Evolutionary conservation across 2,329 filamentous ascomycete species (phyloP).

Genomic region (Cladobotryum mycophilum): DNA sequence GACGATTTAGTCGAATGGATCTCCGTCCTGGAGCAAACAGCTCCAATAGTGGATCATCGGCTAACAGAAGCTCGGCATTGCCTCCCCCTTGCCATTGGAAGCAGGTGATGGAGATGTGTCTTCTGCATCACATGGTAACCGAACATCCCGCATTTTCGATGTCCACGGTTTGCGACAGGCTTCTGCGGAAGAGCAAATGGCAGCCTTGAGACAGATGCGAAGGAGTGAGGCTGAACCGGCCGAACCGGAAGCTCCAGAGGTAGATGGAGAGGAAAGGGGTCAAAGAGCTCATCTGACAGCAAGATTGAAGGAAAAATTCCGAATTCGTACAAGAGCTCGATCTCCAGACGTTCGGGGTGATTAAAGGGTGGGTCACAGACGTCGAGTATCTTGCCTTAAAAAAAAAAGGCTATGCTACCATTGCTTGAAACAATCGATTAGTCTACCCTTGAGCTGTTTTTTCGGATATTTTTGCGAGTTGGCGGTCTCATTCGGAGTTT

Average conservation of each 20-base stretch:
- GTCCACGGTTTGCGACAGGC: slow-evolving; percentile 52
- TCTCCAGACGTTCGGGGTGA: slow-evolving; percentile 12
- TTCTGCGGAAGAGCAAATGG: slow-evolving; percentile 57
- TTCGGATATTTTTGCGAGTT: too few species aligned
- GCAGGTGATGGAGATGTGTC: slow-evolving; percentile 26
- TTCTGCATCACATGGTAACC: slow-evolving; percentile 32
- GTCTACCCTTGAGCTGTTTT: too few species aligned
- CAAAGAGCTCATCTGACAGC: slow-evolving; percentile 41
- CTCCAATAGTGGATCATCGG: slow-evolving; percentile 11
- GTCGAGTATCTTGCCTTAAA: too few species aligned
- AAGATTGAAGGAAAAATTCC: slow-evolving; percentile 48
- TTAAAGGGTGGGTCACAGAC: neutral
- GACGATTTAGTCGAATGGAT: slow-evolving; percentile 44
- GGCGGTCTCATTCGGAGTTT: too few species aligned
- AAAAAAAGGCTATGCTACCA: too few species aligned
- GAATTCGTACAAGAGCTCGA: slow-evolving; percentile 43
- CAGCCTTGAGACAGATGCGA: slow-evolving; percentile 44
- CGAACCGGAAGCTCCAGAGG: slow-evolving; percentile 17
- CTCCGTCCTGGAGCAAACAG: slow-evolving; percentile 37
- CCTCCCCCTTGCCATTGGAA: slow-evolving; percentile 37
- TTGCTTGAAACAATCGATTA: too few species aligned
- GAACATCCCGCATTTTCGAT: slow-evolving; percentile 49
- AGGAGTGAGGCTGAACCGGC: slow-evolving; percentile 19
- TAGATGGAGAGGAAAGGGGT: slow-evolving; percentile 28
- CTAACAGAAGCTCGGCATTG: slow-evolving; percentile 19